Evolutionary conservation across 1,139 yeast genomes (phyloP).

Genomic region (Blastobotrys buckinghamii): DNA sequence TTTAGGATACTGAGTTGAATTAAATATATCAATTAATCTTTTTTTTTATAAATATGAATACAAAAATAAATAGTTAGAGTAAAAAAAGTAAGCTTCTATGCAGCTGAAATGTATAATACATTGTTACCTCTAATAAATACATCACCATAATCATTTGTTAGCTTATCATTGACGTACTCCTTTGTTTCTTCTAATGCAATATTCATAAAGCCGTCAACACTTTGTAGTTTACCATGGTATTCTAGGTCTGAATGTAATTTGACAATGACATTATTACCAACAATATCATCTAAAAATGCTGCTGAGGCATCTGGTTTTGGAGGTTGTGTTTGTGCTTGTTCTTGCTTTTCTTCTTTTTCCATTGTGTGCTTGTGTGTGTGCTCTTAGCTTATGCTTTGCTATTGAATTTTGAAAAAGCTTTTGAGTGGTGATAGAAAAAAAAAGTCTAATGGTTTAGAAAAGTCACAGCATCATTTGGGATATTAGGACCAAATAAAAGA

Average conservation of each 20-base stretch:
- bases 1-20: neutral
- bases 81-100: too few species aligned
- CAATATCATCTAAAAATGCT: conserved; percentile 70
- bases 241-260: conserved; percentile 84
- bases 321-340: neutral
- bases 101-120: conserved; percentile 29
- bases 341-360: conserved; percentile 2
- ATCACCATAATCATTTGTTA: conserved; percentile 66
- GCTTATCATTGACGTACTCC: conserved; percentile 55
- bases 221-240: conserved; percentile 69
- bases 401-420: neutral
- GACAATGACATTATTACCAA: conserved; percentile 75
- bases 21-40: neutral
- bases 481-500: neutral
- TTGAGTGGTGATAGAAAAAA: neutral
- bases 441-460: neutral
- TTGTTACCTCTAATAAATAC: conserved; percentile 93
- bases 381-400: neutral
- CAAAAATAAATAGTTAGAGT: neutral
- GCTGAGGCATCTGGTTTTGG: conserved; percentile 44
- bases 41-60: neutral
- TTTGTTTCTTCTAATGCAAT: conserved; percentile 74
- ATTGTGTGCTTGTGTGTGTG: neutral
- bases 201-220: conserved; percentile 97
- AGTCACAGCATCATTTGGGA: neutral